Percentiles rank a stretch among this genome's conserved stretches.
phyloP scores from a whole-genome alignment of 768 basidiomycete genomes.

The Kwoniella europaea region DNA sequence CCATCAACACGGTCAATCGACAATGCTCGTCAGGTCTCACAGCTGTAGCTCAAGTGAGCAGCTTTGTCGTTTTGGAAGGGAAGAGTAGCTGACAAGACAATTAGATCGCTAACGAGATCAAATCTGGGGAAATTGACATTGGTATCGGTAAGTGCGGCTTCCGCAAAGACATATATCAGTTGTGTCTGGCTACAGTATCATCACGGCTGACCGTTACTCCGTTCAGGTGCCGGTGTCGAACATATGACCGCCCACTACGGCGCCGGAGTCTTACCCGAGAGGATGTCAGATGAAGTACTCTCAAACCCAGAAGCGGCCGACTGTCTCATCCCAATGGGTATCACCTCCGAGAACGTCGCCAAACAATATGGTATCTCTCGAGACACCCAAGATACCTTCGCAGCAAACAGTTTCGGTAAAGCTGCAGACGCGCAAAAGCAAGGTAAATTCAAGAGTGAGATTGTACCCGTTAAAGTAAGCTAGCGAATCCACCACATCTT shows the following conservation, averaged over 20 bases:
- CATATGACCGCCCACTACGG: constrained; percentile 61
- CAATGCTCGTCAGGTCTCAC: constrained; percentile 93
- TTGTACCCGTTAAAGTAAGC: constrained; percentile 74
- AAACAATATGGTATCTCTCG: constrained; percentile 67
- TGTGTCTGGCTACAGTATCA: neutral
- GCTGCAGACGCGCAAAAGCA: constrained; percentile 69
- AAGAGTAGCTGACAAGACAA: neutral
- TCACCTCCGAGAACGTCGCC: constrained; percentile 63
- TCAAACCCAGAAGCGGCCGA: constrained; percentile 65
- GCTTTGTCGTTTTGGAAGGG: too few species aligned
- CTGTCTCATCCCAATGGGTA: constrained; percentile 72
- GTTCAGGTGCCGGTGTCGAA: constrained; percentile 60
- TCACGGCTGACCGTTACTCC: neutral
- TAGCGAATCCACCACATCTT: too few species aligned
- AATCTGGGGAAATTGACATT: constrained; percentile 78
- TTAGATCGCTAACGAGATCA: constrained; percentile 80
- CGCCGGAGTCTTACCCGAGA: constrained; percentile 59
- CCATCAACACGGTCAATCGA: constrained; percentile 89
- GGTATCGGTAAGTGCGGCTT: constrained; percentile 68
- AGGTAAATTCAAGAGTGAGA: constrained; percentile 83
- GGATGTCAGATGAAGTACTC: constrained; percentile 65
- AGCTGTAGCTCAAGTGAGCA: constrained; percentile 70
- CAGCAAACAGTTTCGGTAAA: constrained; percentile 81
- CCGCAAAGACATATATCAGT: too few species aligned
- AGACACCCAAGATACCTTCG: constrained; percentile 84